These are phyloP conservation scores for Xylaria acuta DNA, from an alignment of 495 filamentous ascomycete species.

Conservation along the genomic window DNA sequence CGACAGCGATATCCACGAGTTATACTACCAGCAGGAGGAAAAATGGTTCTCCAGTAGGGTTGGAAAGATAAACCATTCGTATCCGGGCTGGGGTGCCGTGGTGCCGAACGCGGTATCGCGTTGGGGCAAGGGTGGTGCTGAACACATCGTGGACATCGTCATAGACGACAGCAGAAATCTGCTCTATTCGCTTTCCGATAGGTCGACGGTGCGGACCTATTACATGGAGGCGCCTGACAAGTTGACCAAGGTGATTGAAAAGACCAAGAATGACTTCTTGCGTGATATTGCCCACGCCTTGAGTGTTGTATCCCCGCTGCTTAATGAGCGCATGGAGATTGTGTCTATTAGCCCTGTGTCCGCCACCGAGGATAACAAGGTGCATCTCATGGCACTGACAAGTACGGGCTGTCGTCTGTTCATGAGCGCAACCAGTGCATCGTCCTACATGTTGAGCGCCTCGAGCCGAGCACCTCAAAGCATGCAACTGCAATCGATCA, in stretches of 20 bases:
- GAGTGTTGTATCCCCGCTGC: conserved; percentile 64
- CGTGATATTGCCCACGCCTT: conserved; percentile 80
- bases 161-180: conserved; percentile 87
- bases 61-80: conserved; percentile 83
- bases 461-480: conserved; percentile 78
- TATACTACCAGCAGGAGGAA: conserved; percentile 95
- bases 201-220: conserved; percentile 84
- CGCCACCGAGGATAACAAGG: conserved; percentile 76
- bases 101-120: conserved; percentile 59
- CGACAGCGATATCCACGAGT: conserved; percentile 87
- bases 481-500: conserved; percentile 96
- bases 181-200: conserved; percentile 87
- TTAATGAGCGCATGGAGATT: conserved; percentile 71
- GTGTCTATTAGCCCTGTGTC: conserved; percentile 85
- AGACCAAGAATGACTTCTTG: conserved; percentile 58
- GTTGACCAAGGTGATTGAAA: conserved; percentile 61
- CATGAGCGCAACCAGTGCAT: conserved; percentile 84
- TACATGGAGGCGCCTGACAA: conserved; percentile 67
- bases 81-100: conserved; percentile 73
- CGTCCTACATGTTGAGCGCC: conserved; percentile 67
- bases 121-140: conserved; percentile 47
- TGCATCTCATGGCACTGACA: conserved; percentile 90
- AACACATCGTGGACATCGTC: conserved; percentile 75
- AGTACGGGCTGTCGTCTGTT: conserved; percentile 90
- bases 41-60: conserved; percentile 89